phyloP scores from a whole-genome alignment of 2,329 filamentous ascomycete species.

The Aspergillus intermedius region DNA sequence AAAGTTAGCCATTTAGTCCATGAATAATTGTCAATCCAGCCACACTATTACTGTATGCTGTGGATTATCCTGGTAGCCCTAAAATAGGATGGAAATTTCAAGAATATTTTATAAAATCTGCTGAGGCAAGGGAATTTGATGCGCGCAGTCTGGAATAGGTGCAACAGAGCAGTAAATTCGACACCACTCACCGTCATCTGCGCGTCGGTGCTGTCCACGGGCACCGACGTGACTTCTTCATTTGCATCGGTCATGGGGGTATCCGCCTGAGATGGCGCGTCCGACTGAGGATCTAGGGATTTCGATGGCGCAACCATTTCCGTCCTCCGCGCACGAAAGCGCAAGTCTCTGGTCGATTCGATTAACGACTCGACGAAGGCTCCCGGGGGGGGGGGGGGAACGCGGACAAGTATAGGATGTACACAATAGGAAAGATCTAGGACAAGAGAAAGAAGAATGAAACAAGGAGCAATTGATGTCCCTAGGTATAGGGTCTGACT shows the following conservation, averaged over 20 bases:
- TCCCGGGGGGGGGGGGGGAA: not conserved
- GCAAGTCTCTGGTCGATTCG: conserved; percentile 9
- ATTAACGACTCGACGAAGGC: conserved; percentile 1
- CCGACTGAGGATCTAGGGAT: conserved; percentile 28
- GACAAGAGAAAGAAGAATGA: not conserved
- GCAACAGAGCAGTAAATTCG: not conserved
- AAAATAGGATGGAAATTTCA: not conserved
- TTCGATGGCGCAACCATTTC: conserved; percentile 36
- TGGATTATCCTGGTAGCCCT: not conserved
- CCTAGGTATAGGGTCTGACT: not conserved
- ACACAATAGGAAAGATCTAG: not conserved
- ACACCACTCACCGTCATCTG: conserved; percentile 33
- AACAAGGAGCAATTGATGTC: not conserved
- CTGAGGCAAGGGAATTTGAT: not conserved
- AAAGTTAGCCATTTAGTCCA: conserved; percentile 27
- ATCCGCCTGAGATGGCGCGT: conserved; percentile 39
- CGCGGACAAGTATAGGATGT: not conserved
- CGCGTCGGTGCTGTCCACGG: conserved; percentile 32
- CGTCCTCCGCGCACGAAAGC: conserved; percentile 19
- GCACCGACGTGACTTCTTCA: conserved; percentile 30
- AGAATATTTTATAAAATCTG: conserved; percentile 50
- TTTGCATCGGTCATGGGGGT: conserved; percentile 43
- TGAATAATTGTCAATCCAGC: not conserved
- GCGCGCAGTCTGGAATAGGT: not conserved
- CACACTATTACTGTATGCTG: not conserved